Base-by-base conservation (phyloP, 108 stramenopile species). In the Skeletonema tropicum region DNA sequence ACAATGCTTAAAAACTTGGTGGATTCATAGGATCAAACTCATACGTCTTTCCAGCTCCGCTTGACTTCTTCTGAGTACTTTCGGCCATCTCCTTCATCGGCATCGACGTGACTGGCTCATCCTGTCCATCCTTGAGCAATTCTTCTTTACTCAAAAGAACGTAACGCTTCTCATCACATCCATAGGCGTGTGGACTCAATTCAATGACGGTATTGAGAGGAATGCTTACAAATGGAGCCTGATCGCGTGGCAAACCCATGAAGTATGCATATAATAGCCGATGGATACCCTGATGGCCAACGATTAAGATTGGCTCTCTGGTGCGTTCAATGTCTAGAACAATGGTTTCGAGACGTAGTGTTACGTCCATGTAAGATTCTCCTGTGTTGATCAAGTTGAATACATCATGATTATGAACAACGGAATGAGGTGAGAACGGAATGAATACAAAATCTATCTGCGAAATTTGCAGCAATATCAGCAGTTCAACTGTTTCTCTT, bases 341-440 rank as follows among this genome's bases (percentile, higher is more conserved):
- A 69, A 99, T 83, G 14, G 97, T 94, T 72, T 99, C 99, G 61
- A 99, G 86, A 31, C 99, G 86, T 68, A 95, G 80, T 15, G 98
- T 98, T 36, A 99, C 92, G 83, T 99, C 99, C 91, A 98, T 96
- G 86, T 99, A 99, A 7, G 91, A 94, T 87, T 99, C 99, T 6
- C 98, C 97, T 87, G 11, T 87, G 11, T 10, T 39, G 38, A 39
- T 39, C n/a, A n/a, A 39, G 38, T 39, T 12, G 11, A 39, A 39
- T 39, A 39, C 11, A 12, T 3, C 10, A 12, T 10, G n/a, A n/a
- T n/a, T n/a, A n/a, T 29, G 1, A 29, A 29, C 26, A 39, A 0
- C 9, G 38, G 11, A 12, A 55, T 2, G 2, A 55, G 23, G 52
- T 55, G 48, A 21, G 52, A 10, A 55, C 23, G 6, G 52, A 25